Conservation (phyloP, 345 rosid species). For the Eucalyptus dawsonii region DNA sequence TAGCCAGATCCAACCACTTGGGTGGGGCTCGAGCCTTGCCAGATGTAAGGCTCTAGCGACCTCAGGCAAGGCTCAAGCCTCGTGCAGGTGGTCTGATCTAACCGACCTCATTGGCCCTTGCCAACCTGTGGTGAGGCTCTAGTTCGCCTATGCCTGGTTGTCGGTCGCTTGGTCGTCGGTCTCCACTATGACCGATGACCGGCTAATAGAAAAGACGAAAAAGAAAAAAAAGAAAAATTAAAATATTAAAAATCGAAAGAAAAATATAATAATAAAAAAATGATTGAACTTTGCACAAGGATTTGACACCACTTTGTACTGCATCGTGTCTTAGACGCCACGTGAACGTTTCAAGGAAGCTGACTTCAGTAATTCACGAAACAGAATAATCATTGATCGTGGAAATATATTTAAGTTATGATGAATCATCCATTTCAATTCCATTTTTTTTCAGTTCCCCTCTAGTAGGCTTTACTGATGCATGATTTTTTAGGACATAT, state of each 20-base stretch:
- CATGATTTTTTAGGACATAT: neutral
- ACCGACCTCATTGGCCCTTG: no score
- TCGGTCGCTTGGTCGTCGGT: rapidly evolving
- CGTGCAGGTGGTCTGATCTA: rapidly evolving
- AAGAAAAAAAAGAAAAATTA: no score
- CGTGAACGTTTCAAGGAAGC: neutral
- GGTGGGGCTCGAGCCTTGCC: no score
- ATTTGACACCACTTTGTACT: neutral
- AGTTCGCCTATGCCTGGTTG: rapidly evolving
- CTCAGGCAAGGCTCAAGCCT: no score
- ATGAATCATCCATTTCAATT: neutral
- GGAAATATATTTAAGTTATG: neutral
- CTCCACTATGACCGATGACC: rapidly evolving
- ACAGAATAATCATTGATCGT: neutral
- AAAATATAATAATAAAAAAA: neutral
- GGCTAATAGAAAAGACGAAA: no score
- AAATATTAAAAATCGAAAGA: no score
- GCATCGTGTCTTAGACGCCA: neutral
- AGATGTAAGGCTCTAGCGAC: rapidly evolving
- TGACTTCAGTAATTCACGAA: neutral
- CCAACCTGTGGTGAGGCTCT: rapidly evolving
- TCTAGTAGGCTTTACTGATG: neutral
- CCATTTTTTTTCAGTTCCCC: neutral
- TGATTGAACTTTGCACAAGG: neutral
- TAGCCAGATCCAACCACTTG: no score